Evolutionary conservation across 805 yeast genomes (phyloP), one percentile per base, ranked within the genome.

Genomic region (Sugiyamaella mastotermitis): DNA sequence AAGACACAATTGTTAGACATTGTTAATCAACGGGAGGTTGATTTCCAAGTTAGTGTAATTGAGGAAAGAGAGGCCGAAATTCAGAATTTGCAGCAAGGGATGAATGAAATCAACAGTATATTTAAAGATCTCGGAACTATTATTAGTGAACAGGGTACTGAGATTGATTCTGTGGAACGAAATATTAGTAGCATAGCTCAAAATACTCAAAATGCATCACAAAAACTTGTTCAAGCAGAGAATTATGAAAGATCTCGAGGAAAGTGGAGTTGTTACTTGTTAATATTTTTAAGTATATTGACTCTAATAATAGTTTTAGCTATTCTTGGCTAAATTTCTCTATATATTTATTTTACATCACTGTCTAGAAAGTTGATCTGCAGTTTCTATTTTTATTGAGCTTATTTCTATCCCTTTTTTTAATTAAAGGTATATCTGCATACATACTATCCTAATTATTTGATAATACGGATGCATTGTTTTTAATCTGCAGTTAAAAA

Each of bases 111-210:
- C 29, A 87, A 88, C 57, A 71, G 86, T 7, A 87, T 88, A 3
- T 87, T 86, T 57, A 77, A 78, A 48, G 95, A 87, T 51, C 60
- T 88, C 40, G 86, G 87, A 11, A 71, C 76, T 26, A 63, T 88
- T 50, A 92, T 88, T 2, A 67, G 71, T 37, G 88, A 85, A 57
- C 97, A 88, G 56, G 95, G 95, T 4, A 78, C 74, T 21, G 87
- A 83, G 48, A 70, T 88, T 13, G 94, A 86, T 53, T 76, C 87
- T 0, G 76, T 88, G 13, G 96, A 86, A 54, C 85, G 80, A 45
- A 86, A 86, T 58, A 67, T 88, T 31, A 61, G 78, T 18, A 74
- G 71, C 32, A 65, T 81, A 43, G 74, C 79, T 4, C 70, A 65
- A 16, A 80, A 83, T 51, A 72, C 84, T 4, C 80, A 78, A 40